A percentile compares a stretch with the other conserved stretches of the same genome.
Conservation (phyloP, 768 basidiomycete genomes). For the Mycena rebaudengoi region DNA sequence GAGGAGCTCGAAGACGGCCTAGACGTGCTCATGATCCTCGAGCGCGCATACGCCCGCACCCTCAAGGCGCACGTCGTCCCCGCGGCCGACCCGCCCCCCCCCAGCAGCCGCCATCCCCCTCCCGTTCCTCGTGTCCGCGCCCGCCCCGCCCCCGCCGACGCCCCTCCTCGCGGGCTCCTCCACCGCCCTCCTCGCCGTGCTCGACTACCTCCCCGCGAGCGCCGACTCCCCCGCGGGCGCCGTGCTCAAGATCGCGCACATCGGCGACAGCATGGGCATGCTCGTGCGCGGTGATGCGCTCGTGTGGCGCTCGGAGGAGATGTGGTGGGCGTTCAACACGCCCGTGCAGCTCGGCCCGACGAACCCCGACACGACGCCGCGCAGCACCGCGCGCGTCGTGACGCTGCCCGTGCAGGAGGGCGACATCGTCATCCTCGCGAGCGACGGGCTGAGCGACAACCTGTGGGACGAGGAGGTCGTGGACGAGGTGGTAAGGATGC, state of each 20-base stretch:
- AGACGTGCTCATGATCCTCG: constrained; percentile 73
- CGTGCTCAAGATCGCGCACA: constrained; percentile 79
- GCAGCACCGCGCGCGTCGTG: constrained; percentile 65
- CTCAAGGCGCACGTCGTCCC: constrained; percentile 64
- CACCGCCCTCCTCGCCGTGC: too few relatives aligned
- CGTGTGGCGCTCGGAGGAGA: constrained; percentile 88
- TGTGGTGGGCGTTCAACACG: constrained; percentile 80
- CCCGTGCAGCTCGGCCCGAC: constrained; percentile 52
- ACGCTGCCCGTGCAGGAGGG: constrained; percentile 73
- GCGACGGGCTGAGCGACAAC: constrained; percentile 87
- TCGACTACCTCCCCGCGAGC: constrained; percentile 31
- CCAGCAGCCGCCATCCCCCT: too few relatives aligned
- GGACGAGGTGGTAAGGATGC: constrained; percentile 78
- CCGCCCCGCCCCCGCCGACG: too few relatives aligned
- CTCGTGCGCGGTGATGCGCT: constrained; percentile 82
- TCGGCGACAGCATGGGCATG: constrained; percentile 91
- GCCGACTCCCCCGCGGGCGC: not conserved
- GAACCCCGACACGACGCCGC: not conserved
- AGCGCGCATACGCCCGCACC: constrained; percentile 74
- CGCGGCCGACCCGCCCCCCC: too few relatives aligned
- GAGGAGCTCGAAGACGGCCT: constrained; percentile 76
- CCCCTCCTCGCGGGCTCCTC: too few relatives aligned
- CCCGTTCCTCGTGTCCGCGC: too few relatives aligned
- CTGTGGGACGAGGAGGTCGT: constrained; percentile 89
- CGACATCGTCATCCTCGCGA: constrained; percentile 83